phyloP scores from a whole-genome alignment of 2,329 filamentous ascomycete species.

The Ophiostoma himal-ulmi region DNA sequence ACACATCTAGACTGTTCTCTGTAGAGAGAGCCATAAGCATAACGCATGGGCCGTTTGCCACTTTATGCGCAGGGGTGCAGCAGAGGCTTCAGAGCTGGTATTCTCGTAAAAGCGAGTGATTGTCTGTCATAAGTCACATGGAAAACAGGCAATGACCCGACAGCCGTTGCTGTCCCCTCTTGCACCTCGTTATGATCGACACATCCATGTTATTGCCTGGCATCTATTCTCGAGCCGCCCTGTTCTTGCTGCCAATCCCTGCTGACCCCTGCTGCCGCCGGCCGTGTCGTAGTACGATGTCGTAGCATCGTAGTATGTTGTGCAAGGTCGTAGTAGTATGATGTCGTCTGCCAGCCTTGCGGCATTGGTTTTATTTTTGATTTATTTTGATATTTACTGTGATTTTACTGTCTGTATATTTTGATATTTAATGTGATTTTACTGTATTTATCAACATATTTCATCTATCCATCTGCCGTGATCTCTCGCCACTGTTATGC shows the following conservation, averaged over 20 bases:
- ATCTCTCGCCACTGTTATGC: background rate
- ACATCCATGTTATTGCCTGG: background rate
- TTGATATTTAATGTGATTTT: background rate
- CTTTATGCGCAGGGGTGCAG: background rate
- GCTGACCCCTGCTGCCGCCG: too few species aligned
- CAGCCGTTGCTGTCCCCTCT: background rate
- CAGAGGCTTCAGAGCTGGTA: too few species aligned
- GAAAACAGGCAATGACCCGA: background rate
- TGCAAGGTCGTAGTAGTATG: constrained; percentile 2
- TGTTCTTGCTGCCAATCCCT: background rate
- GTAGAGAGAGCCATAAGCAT: too few species aligned
- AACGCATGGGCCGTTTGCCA: background rate
- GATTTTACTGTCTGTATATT: background rate
- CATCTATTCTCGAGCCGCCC: background rate
- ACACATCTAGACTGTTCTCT: background rate
- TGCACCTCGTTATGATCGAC: background rate
- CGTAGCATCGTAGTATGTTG: background rate
- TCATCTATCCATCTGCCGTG: background rate
- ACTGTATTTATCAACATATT: background rate
- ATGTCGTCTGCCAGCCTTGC: constrained; percentile 1
- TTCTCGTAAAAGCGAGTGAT: too few species aligned
- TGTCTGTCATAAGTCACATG: background rate
- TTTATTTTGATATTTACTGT: background rate
- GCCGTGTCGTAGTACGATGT: background rate
- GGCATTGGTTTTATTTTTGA: background rate